A percentile compares a stretch with the other conserved stretches of the same genome.
Evolutionary conservation across 2,329 filamentous ascomycete genomes (phyloP).

Genomic region (Fonsecaea monophora): DNA sequence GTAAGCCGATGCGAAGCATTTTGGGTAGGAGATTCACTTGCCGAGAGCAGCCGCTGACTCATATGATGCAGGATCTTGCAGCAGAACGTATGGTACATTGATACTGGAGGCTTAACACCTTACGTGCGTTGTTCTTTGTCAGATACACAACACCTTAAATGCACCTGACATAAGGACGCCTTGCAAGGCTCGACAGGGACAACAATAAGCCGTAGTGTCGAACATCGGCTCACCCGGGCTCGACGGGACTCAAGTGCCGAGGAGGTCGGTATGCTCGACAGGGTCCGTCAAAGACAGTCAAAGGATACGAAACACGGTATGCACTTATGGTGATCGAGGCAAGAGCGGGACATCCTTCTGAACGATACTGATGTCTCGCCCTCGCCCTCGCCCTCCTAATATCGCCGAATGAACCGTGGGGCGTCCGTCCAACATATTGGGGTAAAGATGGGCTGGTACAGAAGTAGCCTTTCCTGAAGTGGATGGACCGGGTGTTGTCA

Average conservation of each 20-base stretch:
- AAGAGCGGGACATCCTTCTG: neutral
- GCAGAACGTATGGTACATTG: constrained; percentile 34
- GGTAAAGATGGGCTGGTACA: neutral
- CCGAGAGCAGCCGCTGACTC: constrained; percentile 20
- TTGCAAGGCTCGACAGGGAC: constrained; percentile 1
- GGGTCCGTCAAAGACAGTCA: neutral
- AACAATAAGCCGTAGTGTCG: neutral
- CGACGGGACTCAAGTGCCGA: neutral
- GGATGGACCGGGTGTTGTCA: constrained; percentile 2
- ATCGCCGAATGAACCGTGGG: constrained; percentile 2
- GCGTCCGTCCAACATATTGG: neutral
- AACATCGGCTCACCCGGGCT: neutral
- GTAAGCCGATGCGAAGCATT: constrained; percentile 53
- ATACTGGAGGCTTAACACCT: constrained; percentile 8
- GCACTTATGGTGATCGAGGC: constrained; percentile 1
- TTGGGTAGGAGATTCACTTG: neutral
- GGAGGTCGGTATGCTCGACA: neutral
- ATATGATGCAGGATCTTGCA: constrained; percentile 28
- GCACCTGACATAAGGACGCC: neutral
- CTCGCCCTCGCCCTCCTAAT: neutral
- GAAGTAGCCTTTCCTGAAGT: neutral
- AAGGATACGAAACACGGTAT: constrained; percentile 22
- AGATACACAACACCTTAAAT: neutral
- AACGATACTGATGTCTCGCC: neutral
- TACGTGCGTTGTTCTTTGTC: neutral